Conservation (phyloP, 2,329 filamentous ascomycete genomes). For the Xylariaceae sp. region DNA sequence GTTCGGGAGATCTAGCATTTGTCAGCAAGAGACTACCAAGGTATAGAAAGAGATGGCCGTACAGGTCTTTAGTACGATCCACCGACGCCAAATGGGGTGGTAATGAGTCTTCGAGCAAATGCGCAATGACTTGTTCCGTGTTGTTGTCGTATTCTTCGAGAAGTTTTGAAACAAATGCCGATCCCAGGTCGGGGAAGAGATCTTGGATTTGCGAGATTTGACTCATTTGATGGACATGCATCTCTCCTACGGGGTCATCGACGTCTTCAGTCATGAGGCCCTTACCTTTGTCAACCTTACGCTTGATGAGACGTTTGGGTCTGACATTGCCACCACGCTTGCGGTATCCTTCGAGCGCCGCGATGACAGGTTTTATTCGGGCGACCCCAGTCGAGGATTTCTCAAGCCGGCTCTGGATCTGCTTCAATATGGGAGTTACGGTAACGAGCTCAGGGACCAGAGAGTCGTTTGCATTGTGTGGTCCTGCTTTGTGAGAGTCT, state of each 20-base stretch:
- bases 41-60: constrained; percentile 26
- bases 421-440: constrained; percentile 68
- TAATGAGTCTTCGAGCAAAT: constrained; percentile 74
- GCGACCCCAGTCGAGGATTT: constrained; percentile 45
- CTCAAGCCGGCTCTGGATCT: constrained; percentile 54
- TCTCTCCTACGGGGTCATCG: constrained; percentile 39
- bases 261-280: constrained; percentile 36
- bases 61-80: constrained; percentile 63
- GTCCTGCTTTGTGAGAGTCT: constrained; percentile 56
- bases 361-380: constrained; percentile 57
- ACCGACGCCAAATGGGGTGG: constrained; percentile 61
- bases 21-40: too few species aligned
- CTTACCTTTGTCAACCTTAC: constrained; percentile 66
- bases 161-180: constrained; percentile 73
- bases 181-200: constrained; percentile 82
- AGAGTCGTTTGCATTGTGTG: constrained; percentile 58
- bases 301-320: constrained; percentile 47
- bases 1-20: constrained; percentile 24
- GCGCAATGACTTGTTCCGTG: constrained; percentile 73
- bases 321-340: constrained; percentile 50
- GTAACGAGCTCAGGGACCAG: constrained; percentile 81
- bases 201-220: constrained; percentile 89
- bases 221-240: constrained; percentile 79
- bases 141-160: constrained; percentile 76
- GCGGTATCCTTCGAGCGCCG: constrained; percentile 56